phyloP scores from a whole-genome alignment of 2,329 filamentous ascomycete genomes.

The Venturia carpophila region DNA sequence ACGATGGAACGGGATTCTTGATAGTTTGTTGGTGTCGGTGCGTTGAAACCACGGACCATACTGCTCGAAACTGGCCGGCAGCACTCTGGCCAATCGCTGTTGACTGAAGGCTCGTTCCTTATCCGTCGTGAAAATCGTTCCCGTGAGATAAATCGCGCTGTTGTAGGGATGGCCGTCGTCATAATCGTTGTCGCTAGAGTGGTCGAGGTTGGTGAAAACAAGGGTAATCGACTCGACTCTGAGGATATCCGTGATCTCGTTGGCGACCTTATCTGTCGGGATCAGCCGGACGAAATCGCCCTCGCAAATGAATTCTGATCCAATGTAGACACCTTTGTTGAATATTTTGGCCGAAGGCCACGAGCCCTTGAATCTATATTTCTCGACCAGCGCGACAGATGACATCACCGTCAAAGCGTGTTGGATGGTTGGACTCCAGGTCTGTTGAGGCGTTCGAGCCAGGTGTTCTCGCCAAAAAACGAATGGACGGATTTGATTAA shows the following conservation, averaged over 20 bases:
- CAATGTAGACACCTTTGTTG: constrained; percentile 48
- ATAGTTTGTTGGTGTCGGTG: constrained; percentile 34
- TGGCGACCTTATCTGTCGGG: constrained; percentile 23
- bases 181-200: constrained; percentile 38
- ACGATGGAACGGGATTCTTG: constrained; percentile 43
- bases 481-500: constrained; percentile 49
- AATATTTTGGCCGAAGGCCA: constrained; percentile 50
- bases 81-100: constrained; percentile 24
- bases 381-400: constrained; percentile 46
- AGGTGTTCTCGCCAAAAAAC: constrained; percentile 46
- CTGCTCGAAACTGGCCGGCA: constrained; percentile 33
- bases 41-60: constrained; percentile 48
- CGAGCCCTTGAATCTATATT: constrained; percentile 43
- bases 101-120: constrained; percentile 25
- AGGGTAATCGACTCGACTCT: constrained; percentile 47
- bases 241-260: constrained; percentile 43
- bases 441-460: constrained; percentile 30
- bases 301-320: constrained; percentile 46
- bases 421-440: constrained; percentile 47
- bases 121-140: constrained; percentile 41
- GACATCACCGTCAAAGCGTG: constrained; percentile 47
- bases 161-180: constrained; percentile 41
- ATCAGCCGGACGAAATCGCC: constrained; percentile 49
- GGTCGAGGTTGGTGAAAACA: constrained; percentile 41
- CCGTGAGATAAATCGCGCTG: constrained; percentile 41